phyloP scores from a whole-genome alignment of 257 asterid genomes.

The Paraleonurus japonicus region DNA sequence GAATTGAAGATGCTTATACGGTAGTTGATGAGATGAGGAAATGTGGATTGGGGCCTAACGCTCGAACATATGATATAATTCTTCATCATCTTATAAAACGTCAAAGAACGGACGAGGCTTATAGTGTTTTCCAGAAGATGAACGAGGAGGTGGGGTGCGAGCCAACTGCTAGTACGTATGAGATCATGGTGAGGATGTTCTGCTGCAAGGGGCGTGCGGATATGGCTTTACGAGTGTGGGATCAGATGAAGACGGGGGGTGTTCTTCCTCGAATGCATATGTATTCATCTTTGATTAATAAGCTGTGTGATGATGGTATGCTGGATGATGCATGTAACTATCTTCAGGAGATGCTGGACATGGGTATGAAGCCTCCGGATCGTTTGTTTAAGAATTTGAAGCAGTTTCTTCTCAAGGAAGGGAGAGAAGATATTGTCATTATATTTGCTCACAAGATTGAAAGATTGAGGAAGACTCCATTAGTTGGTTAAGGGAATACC shows the following conservation, averaged over 20 bases:
- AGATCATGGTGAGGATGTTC: slow-evolving; percentile 79
- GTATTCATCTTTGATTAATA: slow-evolving; percentile 59
- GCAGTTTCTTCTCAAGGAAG: slow-evolving; percentile 56
- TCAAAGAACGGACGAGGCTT: slow-evolving; percentile 55
- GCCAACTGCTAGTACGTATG: slow-evolving; percentile 68
- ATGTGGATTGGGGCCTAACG: slow-evolving; percentile 63
- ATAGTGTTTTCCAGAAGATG: slow-evolving; percentile 54
- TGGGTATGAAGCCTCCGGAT: slow-evolving; percentile 82
- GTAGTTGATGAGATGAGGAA: slow-evolving; percentile 64
- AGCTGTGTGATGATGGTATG: slow-evolving; percentile 50
- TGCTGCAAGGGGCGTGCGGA: slow-evolving; percentile 55
- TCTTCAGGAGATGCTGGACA: slow-evolving; percentile 65
- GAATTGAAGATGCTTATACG: slow-evolving; percentile 50
- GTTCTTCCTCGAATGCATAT: slow-evolving; percentile 76
- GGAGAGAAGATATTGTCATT: slow-evolving; percentile 47
- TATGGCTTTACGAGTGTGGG: slow-evolving; percentile 70
- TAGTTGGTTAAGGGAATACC: slow-evolving; percentile 36
- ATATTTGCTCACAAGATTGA: slow-evolving; percentile 47
- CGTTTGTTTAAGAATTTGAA: slow-evolving; percentile 57
- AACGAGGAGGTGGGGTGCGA: slow-evolving; percentile 54
- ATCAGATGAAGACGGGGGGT: slow-evolving; percentile 72
- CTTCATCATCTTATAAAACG: slow-evolving; percentile 62
- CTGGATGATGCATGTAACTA: slow-evolving; percentile 55
- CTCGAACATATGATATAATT: slow-evolving; percentile 69
- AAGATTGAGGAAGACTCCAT: slow-evolving; percentile 44